Conservation (phyloP, 495 filamentous ascomycete genomes). For the Aspergillus avenaceus region DNA sequence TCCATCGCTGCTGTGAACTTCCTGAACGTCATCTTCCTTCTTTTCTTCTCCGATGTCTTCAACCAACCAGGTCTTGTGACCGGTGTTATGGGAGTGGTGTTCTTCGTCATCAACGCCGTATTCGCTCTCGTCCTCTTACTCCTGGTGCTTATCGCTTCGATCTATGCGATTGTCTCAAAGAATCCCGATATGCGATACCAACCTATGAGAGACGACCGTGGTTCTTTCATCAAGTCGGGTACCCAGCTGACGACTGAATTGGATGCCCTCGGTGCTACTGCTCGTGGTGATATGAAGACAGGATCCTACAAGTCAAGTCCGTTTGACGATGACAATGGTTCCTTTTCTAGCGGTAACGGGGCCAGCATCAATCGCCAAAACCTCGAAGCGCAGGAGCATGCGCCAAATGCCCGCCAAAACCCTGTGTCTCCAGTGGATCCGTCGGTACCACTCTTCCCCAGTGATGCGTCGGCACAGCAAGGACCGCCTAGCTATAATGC, state of each 20-base stretch:
- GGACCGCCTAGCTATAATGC: conserved; percentile 33
- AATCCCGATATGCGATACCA: conserved; percentile 96
- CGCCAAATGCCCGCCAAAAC: conserved; percentile 11
- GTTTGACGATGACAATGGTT: conserved; percentile 76
- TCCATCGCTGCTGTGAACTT: conserved; percentile 88
- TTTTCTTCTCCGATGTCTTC: conserved; percentile 81
- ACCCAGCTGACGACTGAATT: conserved; percentile 86
- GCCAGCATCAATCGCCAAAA: conserved; percentile 27
- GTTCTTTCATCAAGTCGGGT: conserved; percentile 97
- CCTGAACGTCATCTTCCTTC: conserved; percentile 79
- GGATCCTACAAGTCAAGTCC: conserved; percentile 64
- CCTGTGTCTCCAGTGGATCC: conserved; percentile 59
- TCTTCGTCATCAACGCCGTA: conserved; percentile 87
- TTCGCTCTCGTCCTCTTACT: conserved; percentile 83
- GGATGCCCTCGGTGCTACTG: conserved; percentile 88
- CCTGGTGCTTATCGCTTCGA: conserved; percentile 81
- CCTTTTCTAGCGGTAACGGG: conserved; percentile 50
- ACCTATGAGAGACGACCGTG: conserved; percentile 93
- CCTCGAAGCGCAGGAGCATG: conserved; percentile 19
- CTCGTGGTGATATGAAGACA: conserved; percentile 74
- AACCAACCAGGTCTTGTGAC: conserved; percentile 83
- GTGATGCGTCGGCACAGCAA: conserved; percentile 30
- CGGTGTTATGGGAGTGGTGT: conserved; percentile 89
- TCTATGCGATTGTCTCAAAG: conserved; percentile 81
- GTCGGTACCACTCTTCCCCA: conserved; percentile 59